These are phyloP conservation scores for Globisporangium orthogonon DNA, from an alignment of 352 stramenopile species.

Conservation along the genomic window DNA sequence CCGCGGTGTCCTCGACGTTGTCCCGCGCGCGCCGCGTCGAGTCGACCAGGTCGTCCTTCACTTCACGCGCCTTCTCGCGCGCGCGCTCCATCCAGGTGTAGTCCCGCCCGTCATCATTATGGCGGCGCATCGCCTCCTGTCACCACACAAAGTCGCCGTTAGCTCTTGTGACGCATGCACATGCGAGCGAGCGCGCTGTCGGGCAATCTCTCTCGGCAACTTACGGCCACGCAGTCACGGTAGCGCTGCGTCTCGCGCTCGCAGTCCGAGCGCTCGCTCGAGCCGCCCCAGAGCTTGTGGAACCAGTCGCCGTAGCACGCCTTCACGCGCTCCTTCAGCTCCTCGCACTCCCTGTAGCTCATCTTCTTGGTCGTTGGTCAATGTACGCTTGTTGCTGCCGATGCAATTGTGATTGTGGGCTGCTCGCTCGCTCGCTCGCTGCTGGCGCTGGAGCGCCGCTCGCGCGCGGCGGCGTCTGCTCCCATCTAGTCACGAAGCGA, in stretches of 20 bases:
- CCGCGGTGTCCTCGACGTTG: conserved; percentile 44
- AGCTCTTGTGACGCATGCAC: not conserved
- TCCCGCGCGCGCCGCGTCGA: conserved; percentile 26
- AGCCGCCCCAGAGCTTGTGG: conserved; percentile 61
- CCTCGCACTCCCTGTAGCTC: conserved; percentile 57
- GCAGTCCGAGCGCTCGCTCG: conserved; percentile 52
- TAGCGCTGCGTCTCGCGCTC: conserved; percentile 69
- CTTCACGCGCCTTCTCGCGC: conserved; percentile 24
- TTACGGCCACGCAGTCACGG: conserved; percentile 63
- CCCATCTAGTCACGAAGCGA: no score
- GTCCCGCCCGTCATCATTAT: conserved; percentile 22
- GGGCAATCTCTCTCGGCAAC: not conserved
- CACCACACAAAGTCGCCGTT: not conserved
- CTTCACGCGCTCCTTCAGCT: conserved; percentile 76
- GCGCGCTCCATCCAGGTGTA: conserved; percentile 53
- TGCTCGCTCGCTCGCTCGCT: no score
- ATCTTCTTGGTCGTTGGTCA: not conserved
- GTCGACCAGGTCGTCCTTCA: conserved; percentile 45
- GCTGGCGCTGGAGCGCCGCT: no score
- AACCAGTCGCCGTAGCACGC: conserved; percentile 83
- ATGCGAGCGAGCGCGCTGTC: no score
- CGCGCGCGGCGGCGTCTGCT: no score
- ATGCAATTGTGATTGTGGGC: no score
- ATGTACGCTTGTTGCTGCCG: no score
- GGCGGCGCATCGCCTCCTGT: conserved; percentile 42